Evolutionary conservation across 768 basidiomycete genomes (phyloP), one percentile per base, ranked within the genome.

Genomic region (Rhizopogon sp.): DNA sequence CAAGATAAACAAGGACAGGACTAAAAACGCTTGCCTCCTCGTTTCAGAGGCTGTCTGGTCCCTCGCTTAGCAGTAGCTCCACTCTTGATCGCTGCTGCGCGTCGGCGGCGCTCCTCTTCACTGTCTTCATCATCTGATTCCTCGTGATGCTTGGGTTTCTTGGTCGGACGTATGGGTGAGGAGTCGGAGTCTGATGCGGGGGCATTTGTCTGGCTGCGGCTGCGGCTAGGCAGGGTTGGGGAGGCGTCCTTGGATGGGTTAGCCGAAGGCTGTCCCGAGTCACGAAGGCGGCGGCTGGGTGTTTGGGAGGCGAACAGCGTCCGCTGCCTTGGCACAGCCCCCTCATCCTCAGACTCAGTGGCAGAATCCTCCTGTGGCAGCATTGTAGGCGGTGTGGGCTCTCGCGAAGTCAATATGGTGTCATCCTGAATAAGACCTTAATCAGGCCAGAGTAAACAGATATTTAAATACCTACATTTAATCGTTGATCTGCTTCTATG

Each of bases 11-110:
- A 22, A 39, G 43, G 41, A 20, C 22, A 9, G 28, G 45, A 57
- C 77, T 76, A 89, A 74, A 88, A 91, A 58, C 85, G 79, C 66
- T 82, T 87, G 31, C 84, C 87, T 37, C 85, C 85, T 60, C 88
- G 80, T 70, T 84, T 90, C 58, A 90, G 74, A 5, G 89, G 89
- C 61, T 91, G 88, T 61, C 82, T 79, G 43, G 83, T 76, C 40
- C 83, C 83, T 52, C 83, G 74, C 57, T 75, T 74, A 47, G 68
- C 61, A 42, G 66, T 64, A 46, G 64, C 59, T 43, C 75, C 76
- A 56, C 68, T 69, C 57, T 71, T 80, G 52, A 74, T 66, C 60
- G 71, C 73, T 46, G 75, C 69, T 22, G 74, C 66, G 33, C 69
- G 69, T 50, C 67, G 74, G 65, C 73, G 79, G 35, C 74, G 74